These are phyloP conservation scores for Lagerstroemia fauriei DNA, from an alignment of 441 rosid genomes.

Conservation along the genomic window DNA sequence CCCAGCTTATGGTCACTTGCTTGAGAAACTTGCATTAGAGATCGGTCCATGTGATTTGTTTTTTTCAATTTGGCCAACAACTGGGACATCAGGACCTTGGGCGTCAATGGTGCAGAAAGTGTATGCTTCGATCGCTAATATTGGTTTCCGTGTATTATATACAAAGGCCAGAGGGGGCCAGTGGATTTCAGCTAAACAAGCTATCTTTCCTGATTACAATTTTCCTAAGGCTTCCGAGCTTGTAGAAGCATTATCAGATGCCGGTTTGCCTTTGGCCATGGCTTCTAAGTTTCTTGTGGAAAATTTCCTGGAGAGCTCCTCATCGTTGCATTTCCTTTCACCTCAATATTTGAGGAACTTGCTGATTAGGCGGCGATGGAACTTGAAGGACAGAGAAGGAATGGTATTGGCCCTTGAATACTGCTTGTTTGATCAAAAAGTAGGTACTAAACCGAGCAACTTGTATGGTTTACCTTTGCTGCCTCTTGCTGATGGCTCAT, in stretches of 20 bases:
- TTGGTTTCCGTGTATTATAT: slow-evolving; percentile 71
- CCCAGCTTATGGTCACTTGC: slow-evolving; percentile 92
- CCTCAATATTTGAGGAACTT: slow-evolving; percentile 76
- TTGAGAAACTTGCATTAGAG: slow-evolving; percentile 79
- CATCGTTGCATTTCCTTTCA: slow-evolving; percentile 76
- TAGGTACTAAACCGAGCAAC: slow-evolving; percentile 50
- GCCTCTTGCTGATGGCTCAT: slow-evolving; percentile 91
- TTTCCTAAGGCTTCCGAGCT: slow-evolving; percentile 72
- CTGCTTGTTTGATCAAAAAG: slow-evolving; percentile 76
- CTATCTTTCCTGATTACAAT: slow-evolving; percentile 84
- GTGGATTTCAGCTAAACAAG: slow-evolving; percentile 92
- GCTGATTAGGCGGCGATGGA: slow-evolving; percentile 76
- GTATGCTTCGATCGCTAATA: slow-evolving; percentile 68
- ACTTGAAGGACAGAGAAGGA: slow-evolving; percentile 64
- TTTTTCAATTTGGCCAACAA: slow-evolving; percentile 88
- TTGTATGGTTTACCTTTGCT: slow-evolving; percentile 81
- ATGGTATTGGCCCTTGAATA: slow-evolving; percentile 81
- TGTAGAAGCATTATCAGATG: slow-evolving; percentile 75
- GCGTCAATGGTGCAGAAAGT: slow-evolving; percentile 79
- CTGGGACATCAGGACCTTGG: slow-evolving; percentile 82
- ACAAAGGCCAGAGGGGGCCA: slow-evolving; percentile 94
- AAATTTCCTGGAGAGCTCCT: slow-evolving; percentile 70
- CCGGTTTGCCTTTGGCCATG: slow-evolving; percentile 76
- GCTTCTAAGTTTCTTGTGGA: slow-evolving; percentile 69
- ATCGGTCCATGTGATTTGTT: slow-evolving; percentile 81